Evolutionary conservation across 2,329 filamentous ascomycete species (phyloP).

Genomic region (Botryotinia narcissicola): DNA sequence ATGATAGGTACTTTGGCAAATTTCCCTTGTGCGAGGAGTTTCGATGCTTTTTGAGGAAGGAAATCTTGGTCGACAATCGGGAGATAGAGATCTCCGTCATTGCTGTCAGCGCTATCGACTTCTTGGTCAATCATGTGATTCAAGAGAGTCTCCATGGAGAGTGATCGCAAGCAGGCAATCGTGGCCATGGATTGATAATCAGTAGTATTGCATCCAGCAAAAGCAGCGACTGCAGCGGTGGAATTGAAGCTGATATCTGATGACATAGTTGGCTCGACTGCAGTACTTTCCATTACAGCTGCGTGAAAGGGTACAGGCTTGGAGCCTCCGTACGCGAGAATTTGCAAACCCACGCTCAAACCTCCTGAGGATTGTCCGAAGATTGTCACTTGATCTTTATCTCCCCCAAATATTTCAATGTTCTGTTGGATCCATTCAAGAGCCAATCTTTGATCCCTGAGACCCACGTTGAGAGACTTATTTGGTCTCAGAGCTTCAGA

Average conservation of each 20-base stretch:
- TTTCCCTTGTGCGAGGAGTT: conserved; percentile 42
- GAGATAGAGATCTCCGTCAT: conserved; percentile 52
- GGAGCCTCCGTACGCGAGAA: conserved; percentile 48
- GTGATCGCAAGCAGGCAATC: conserved; percentile 47
- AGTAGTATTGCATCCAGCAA: conserved; percentile 45
- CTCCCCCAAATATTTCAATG: conserved; percentile 57
- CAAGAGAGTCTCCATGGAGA: conserved; percentile 45
- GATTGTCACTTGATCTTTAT: conserved; percentile 54
- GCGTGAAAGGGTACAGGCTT: conserved; percentile 47
- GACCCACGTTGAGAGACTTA: conserved; percentile 36
- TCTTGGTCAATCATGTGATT: conserved; percentile 44
- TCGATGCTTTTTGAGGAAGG: conserved; percentile 46
- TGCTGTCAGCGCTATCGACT: conserved; percentile 44
- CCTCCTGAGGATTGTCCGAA: conserved; percentile 59
- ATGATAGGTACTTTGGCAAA: conserved; percentile 45
- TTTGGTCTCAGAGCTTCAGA: conserved; percentile 46
- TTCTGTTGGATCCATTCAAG: conserved; percentile 59
- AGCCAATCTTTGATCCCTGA: conserved; percentile 40
- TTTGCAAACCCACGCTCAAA: conserved; percentile 46
- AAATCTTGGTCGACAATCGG: conserved; percentile 51
- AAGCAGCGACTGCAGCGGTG: conserved; percentile 44
- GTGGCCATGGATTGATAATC: conserved; percentile 43
- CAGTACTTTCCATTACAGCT: conserved; percentile 48
- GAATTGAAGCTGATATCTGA: conserved; percentile 49
- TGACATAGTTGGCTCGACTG: conserved; percentile 51